Base-by-base conservation (phyloP, 805 yeast genomes). In the Candida vaughaniae region DNA sequence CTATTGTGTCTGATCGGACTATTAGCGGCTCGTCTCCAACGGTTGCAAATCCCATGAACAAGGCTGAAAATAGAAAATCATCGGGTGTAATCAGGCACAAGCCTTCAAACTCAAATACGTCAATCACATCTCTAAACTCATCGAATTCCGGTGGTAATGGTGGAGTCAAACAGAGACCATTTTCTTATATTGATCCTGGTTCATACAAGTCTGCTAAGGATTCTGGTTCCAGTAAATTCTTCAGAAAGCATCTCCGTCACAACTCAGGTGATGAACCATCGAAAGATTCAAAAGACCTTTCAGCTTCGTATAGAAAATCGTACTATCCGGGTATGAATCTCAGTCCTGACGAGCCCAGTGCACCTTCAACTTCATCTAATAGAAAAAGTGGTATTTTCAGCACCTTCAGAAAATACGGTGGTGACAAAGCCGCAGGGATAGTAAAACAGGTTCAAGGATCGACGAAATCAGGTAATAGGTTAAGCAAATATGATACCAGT, bases 211-310 rank as follows among this genome's bases (percentile, higher is more conserved):
- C 42, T 6, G 25, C 43, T 6, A 55, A 56, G 23, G 56, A 55
- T n/a, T 17, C 36, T 2, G 26, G 43, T 4, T 35, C 50, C 2
- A 62, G 62, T 25, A 73, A 74, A 18, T 69, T 82, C 35, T 82
- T 82, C 61, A 66, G 84, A 45, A 73, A 80, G 43, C 87, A 81
- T 48, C 71, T 75, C 32, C 72, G 85, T 39, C 73, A 82, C n/a
- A 46, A 31, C 16, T 6, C 12, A 4, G 39, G 35, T 19, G 27
- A 26, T 16, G 35, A 28, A 8, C 6, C 11, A 6, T 3, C 25
- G 10, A 25, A 22, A 20, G 38, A 38, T n/a, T 10, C 6, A 20
- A 36, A 30, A 11, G 33, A 30, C 7, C 23, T 20, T 20, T 7
- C 6, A 7, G 23, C 25, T 10, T 16, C 38, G 12, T 16, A 7